Evolutionary conservation across 352 stramenopile species (phyloP), one percentile per base, ranked within the genome.

Genomic region (Globisporangium splendens): DNA sequence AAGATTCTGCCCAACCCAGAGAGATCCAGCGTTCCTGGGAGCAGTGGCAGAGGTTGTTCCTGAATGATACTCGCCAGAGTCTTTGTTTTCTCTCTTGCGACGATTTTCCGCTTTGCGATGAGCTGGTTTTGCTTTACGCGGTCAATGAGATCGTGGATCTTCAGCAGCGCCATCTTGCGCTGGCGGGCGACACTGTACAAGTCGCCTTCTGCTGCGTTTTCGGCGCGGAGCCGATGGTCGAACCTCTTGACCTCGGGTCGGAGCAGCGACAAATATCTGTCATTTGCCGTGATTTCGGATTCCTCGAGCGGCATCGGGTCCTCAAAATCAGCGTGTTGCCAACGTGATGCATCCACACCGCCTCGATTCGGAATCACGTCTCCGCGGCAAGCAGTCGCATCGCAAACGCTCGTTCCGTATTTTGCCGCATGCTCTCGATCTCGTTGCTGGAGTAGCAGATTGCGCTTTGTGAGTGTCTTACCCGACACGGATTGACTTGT

Each of bases 41-140:
- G 83, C 41, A 91, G 54, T n/a, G 89, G 88, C 35, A 96, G 58
- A 20, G 80, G 70, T 48, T 89, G 79, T 49, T 97, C 89, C 44
- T 93, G 89, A 17, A 97, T 82, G 52, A 96, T 93, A 1, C 65
- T 83, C 13, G 75, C 65, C 14, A 93, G 61, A 3, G 75, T 72
- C 42, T 68, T 69, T 22, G 62, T 54, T 28, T 62, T 53, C 56
- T 61, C 54, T 21, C 44, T 47, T 43, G 24, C 46, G 18, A 54
- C 15, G 39, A 55, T 24, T 31, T 68, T 47, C n/a, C 38, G 54
- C 5, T 50, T 60, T 20, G 52, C 55, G 13, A 54, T 46, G 15
- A 71, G 33, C 28, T 77, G 69, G 8, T 62, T 68, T 38, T 61
- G 74, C 46, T 59, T 69, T 39, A 89, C 76, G 21, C 74, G 77